Percentiles rank a stretch among this genome's conserved stretches.
These are phyloP conservation scores for Helicosporidium sp. DNA, from an alignment of 139 green algal species.

Conservation along the genomic window DNA sequence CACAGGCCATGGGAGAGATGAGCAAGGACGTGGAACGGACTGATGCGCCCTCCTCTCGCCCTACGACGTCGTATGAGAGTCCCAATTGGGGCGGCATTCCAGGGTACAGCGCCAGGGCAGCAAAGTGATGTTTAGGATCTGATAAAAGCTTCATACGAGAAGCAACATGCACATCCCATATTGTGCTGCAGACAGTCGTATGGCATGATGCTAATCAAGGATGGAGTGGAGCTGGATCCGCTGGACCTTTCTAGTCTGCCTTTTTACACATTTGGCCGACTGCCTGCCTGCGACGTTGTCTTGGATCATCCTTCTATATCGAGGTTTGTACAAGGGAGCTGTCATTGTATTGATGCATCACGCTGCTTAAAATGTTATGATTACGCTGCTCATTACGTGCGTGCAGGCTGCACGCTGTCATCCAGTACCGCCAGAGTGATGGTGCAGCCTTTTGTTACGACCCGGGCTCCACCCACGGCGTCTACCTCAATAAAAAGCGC, in stretches of 20 bases:
- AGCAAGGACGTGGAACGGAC: too few species aligned
- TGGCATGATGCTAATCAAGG: neutral
- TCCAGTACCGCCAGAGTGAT: slow-evolving; percentile 42
- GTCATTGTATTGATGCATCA: neutral
- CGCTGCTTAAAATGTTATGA: neutral
- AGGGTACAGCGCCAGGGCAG: too few species aligned
- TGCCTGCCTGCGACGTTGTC: slow-evolving; percentile 32
- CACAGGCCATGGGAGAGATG: too few species aligned
- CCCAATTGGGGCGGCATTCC: too few species aligned
- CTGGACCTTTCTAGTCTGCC: slow-evolving; percentile 13
- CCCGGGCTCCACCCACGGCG: slow-evolving; percentile 63
- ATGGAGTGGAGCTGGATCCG: slow-evolving; percentile 9
- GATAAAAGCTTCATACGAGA: too few species aligned
- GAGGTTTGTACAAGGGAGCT: slow-evolving; percentile 2
- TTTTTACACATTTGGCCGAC: slow-evolving; percentile 44
- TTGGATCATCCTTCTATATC: slow-evolving; percentile 61
- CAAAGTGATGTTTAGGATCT: too few species aligned
- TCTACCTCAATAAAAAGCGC: slow-evolving; percentile 71
- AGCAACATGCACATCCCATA: too few species aligned
- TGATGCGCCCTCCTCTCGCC: neutral
- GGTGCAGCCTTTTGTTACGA: slow-evolving; percentile 65
- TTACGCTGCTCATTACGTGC: neutral
- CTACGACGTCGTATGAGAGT: too few species aligned
- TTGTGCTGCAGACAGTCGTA: too few species aligned
- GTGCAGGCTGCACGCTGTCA: slow-evolving; percentile 25